These are phyloP conservation scores for Staphylotrichum tortipilum DNA, from an alignment of 495 filamentous ascomycete species.

Conservation along the genomic window DNA sequence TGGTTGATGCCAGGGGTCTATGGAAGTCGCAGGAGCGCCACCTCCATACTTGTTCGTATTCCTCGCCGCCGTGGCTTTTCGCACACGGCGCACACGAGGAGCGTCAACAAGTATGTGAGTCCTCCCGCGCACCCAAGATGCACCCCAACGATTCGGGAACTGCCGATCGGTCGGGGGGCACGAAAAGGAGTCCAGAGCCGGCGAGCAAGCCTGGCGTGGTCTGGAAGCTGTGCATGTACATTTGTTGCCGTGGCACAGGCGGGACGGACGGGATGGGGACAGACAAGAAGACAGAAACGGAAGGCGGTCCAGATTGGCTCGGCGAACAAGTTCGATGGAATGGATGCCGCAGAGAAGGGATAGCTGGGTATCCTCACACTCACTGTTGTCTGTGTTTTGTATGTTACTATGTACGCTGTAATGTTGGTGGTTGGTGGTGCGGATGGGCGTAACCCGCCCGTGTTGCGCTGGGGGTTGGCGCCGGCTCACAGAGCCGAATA, in stretches of 20 bases:
- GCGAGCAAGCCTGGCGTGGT: not conserved
- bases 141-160: not conserved
- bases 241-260: not conserved
- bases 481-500: not conserved
- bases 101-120: not conserved
- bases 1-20: not conserved
- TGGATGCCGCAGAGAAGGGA: not conserved
- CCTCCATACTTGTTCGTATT: slow-evolving; percentile 5
- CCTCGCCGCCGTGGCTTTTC: slow-evolving; percentile 9
- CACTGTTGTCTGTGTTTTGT: not conserved
- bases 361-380: not conserved
- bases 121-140: not conserved
- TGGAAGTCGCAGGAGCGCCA: not conserved
- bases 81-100: slow-evolving; percentile 4
- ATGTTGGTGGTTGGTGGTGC: no score
- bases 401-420: no score
- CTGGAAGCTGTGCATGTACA: not conserved
- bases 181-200: not conserved
- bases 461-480: not conserved
- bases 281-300: not conserved
- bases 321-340: not conserved
- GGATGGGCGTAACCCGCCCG: not conserved
- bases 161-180: not conserved
- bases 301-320: not conserved
- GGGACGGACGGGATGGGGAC: not conserved